Base-by-base conservation (phyloP, 106 monocot genomes). In the Dioscorea alata region DNA sequence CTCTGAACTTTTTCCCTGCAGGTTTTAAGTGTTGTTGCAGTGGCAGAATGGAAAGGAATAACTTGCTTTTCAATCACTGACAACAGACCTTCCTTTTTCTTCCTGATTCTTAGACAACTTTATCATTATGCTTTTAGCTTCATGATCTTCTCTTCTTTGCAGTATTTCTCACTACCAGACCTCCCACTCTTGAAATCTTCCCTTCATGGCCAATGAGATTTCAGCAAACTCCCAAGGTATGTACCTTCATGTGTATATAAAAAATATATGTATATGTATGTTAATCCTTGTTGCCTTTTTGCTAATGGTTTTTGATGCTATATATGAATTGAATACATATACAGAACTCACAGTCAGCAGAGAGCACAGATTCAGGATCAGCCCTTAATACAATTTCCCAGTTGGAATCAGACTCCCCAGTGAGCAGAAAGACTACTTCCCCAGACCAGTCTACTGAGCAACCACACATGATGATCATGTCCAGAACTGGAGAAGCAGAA, bases 141-240 rank as follows among this genome's bases (percentile, higher is more conserved):
- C 42, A 74, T 28, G 3, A 28, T 13, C 42, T 63, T 84, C 83
- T 81, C 82, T 67, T 74, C 59, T 67, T 70, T 73, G 81, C 83
- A 91, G 95, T 78, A 56, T 86, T 83, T 84, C 62, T 73, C 61
- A 61, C 90, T 22, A 35, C 71, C 50, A 86, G 74, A 61, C 95
- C 88, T 65, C 88, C 88, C 24, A 95, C 91, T 31, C 95, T 95
- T 60, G 91, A 91, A 63, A 95, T 95, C 75, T 95, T 95, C 74
- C 88, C 95, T 42, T 91, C 95, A 68, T 91, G 95, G 91, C 95
- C 95, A 79, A 91, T 91, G 79, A 86, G 85, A 61, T 72, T 70
- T 60, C 87, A 83, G 23, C 83, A 81, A 58, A 59, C 75, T 18
- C 73, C 69, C 70, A 73, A 57, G 50, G 87, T 88, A 83, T 73